Conservation (phyloP, 1,284 basidiomycete genomes). For the Malassezia equina region DNA sequence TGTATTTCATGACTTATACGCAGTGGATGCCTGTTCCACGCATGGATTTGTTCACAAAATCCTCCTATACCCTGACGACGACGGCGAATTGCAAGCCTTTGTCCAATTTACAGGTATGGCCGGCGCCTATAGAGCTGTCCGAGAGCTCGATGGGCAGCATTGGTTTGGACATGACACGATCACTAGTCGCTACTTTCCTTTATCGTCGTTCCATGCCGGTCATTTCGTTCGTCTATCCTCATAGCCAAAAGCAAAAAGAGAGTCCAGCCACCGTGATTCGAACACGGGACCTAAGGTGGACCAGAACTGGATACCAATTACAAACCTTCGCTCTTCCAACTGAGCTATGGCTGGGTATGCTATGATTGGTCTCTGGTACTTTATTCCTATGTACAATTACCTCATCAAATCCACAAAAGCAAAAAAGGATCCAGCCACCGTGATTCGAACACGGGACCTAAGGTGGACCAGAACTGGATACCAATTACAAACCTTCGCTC, state of each 20-base stretch:
- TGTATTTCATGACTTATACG: conserved; percentile 9
- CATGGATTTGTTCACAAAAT: conserved; percentile 29
- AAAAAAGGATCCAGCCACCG: conserved; percentile 19
- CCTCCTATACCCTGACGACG: conserved; percentile 9
- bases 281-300: conserved; percentile 23
- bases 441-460: conserved; percentile 24
- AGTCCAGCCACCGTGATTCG: conserved; percentile 22
- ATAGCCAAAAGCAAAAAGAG: conserved; percentile 1
- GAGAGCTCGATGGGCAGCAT: conserved; percentile 20
- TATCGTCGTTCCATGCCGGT: neutral
- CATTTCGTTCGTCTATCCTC: neutral
- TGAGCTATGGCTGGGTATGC: conserved; percentile 20
- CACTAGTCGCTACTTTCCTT: conserved; percentile 1
- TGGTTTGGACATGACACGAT: neutral
- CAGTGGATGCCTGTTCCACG: conserved; percentile 24
- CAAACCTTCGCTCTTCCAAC: conserved; percentile 23
- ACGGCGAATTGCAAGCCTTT: conserved; percentile 23
- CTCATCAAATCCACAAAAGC: neutral
- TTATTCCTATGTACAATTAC: neutral
- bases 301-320: conserved; percentile 16
- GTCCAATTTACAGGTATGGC: conserved; percentile 33
- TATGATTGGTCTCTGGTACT: neutral
- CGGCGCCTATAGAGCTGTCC: conserved; percentile 28
- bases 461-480: conserved; percentile 14
- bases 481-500: conserved; percentile 24